A percentile compares a stretch with the other conserved stretches of the same genome.
Conservation (phyloP, 495 filamentous ascomycete genomes). For the Aspergillus sparsus region DNA sequence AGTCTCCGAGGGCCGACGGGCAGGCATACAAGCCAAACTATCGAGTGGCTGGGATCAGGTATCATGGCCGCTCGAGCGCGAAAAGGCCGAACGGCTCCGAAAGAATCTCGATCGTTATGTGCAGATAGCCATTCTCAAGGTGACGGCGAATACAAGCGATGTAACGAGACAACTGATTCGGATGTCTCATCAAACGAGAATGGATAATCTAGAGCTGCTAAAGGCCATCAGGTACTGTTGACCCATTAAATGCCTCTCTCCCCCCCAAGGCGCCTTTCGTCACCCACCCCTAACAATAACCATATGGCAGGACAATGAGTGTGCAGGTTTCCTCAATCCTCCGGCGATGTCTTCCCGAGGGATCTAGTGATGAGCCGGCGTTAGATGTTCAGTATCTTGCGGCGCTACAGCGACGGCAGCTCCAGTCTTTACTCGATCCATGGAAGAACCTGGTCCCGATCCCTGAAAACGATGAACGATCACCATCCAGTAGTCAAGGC, state of each 20-base stretch:
- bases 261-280: neutral
- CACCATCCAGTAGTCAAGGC: neutral
- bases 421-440: slow-evolving; percentile 9
- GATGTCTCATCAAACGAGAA: slow-evolving; percentile 4
- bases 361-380: neutral
- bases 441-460: slow-evolving; percentile 8
- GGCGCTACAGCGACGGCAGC: slow-evolving; percentile 5
- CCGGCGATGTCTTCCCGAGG: slow-evolving; percentile 14
- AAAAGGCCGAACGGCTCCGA: slow-evolving; percentile 16
- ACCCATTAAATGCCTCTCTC: neutral
- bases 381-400: slow-evolving; percentile 14
- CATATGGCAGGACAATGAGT: slow-evolving; percentile 12
- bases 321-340: slow-evolving; percentile 19
- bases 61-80: slow-evolving; percentile 17
- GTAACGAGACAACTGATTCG: slow-evolving; percentile 7
- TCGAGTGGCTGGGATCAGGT: slow-evolving; percentile 10
- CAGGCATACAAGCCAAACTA: slow-evolving; percentile 4
- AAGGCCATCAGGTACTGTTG: slow-evolving; percentile 15
- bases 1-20: neutral
- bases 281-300: neutral
- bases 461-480: slow-evolving; percentile 10
- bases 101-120: slow-evolving; percentile 13
- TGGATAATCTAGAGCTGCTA: slow-evolving; percentile 13
- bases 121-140: slow-evolving; percentile 17
- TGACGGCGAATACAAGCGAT: slow-evolving; percentile 11